Base-by-base conservation (phyloP, 2,329 filamentous ascomycete genomes). In the Chlorencoelia australis region DNA sequence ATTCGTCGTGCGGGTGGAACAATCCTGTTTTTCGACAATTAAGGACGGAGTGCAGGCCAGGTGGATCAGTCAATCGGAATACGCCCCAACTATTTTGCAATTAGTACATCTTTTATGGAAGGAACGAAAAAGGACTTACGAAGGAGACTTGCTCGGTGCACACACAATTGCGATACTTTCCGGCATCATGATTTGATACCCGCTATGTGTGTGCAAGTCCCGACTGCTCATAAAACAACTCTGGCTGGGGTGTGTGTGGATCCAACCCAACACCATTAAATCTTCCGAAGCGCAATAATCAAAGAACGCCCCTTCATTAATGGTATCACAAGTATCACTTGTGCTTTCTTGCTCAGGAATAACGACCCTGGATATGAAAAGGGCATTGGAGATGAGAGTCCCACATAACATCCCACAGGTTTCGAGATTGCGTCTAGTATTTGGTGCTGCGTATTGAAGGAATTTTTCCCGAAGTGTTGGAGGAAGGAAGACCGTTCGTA, bases 151-250 rank as follows among this genome's bases (percentile, higher is more conserved):
- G 39, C 73, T 81, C 1, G 91, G 91, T 5, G 91, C 85, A 62
- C 91, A 98, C 25, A 98, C 91, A 52, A 98, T 94, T 4, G 91
- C 91, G 44, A 98, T 87, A 51, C 85, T 93, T 66, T 98, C 91
- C 1, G 87, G 81, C 62, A 96, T 74, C 86, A 95, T 95, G 41
- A 91, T 79, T 60, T 98, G 91, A 57, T 95, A 96, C 8, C 87
- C 87, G 3, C 80, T 79, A 55, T 94, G 89, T 0, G 93, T 98
- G 56, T 98, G 91, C 47, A 96, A 57, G 55, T 98, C 91, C 33
- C 89, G 70, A 32, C 82, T 91, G 56, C 86, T 94, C 84, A 98
- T 93, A 58, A 98, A 98, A 60, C 91, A 98, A 0, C 86, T 93
- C 62, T 98, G 91, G 0, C 82, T 86, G 0, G 91, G 91, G 58